A percentile compares a stretch with the other conserved stretches of the same genome.
These are phyloP conservation scores for Debaryomyces sp. DNA, from an alignment of 1,139 yeast genomes.

Conservation along the genomic window DNA sequence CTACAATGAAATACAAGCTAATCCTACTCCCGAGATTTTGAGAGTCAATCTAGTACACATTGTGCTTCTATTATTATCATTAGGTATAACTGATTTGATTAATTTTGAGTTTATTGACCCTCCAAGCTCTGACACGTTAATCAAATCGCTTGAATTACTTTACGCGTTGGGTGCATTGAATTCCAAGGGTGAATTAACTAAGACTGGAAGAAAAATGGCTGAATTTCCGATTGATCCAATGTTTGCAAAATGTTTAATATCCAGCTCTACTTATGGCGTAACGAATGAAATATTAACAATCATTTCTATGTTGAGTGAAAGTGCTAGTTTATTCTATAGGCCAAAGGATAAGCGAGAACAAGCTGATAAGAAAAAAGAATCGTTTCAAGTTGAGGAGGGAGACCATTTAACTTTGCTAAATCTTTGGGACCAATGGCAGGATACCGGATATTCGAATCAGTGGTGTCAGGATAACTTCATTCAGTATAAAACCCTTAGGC, in stretches of 20 bases:
- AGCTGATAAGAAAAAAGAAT: slow-evolving; percentile 64
- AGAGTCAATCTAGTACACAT: slow-evolving; percentile 80
- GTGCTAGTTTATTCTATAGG: slow-evolving; percentile 67
- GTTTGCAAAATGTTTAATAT: slow-evolving; percentile 73
- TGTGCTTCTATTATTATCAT: slow-evolving; percentile 68
- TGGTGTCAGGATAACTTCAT: slow-evolving; percentile 91
- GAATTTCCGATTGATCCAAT: slow-evolving; percentile 93
- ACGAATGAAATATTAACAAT: slow-evolving; percentile 68
- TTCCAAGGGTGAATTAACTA: slow-evolving; percentile 76
- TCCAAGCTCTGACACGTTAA: slow-evolving; percentile 73
- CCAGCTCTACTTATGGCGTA: slow-evolving; percentile 62
- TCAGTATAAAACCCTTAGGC: slow-evolving; percentile 69
- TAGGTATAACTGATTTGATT: slow-evolving; percentile 83
- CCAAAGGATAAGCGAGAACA: slow-evolving; percentile 71
- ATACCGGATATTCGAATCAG: slow-evolving; percentile 64
- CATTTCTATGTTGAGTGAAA: slow-evolving; percentile 83
- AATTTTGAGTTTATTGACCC: slow-evolving; percentile 87
- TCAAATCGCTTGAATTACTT: slow-evolving; percentile 74
- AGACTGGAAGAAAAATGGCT: slow-evolving; percentile 82
- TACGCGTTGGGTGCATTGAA: slow-evolving; percentile 89
- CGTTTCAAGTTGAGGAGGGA: slow-evolving; percentile 54
- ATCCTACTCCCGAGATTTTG: slow-evolving; percentile 87
- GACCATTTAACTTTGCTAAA: slow-evolving; percentile 80
- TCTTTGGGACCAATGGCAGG: slow-evolving; percentile 77
- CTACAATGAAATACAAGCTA: slow-evolving; percentile 70